Evolutionary conservation across 768 basidiomycete genomes (phyloP).

Genomic region (Mycena latifolia): DNA sequence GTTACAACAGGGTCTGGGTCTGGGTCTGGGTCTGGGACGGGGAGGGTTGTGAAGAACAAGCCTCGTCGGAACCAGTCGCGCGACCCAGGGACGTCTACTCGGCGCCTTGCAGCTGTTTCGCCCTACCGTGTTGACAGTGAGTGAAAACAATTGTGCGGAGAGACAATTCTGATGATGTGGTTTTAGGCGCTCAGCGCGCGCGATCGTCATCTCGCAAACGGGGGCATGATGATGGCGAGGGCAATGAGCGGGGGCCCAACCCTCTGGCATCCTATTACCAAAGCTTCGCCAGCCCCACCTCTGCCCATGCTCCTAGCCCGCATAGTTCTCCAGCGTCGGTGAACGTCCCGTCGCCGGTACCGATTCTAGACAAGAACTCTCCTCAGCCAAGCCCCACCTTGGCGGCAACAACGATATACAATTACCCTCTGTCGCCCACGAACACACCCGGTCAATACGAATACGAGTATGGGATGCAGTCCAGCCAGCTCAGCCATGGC

Average conservation of each 20-base stretch:
- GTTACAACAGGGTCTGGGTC: conserved; percentile 52
- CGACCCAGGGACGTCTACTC: conserved; percentile 61
- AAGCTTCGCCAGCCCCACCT: conserved; percentile 67
- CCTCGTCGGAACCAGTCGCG: conserved; percentile 69
- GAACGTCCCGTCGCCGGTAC: conserved; percentile 78
- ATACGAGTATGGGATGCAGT: conserved; percentile 62
- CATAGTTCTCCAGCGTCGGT: conserved; percentile 84
- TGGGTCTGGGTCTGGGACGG: conserved; percentile 46
- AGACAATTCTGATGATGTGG: conserved; percentile 13
- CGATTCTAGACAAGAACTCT: conserved; percentile 57
- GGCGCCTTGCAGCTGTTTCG: conserved; percentile 69
- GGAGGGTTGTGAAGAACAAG: conserved; percentile 63
- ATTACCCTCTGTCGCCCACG: conserved; percentile 57
- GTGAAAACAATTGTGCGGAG: conserved; percentile 38
- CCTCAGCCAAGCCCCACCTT: conserved; percentile 71
- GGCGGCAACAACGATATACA: conserved; percentile 58
- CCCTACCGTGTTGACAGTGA: conserved; percentile 77
- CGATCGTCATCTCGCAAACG: conserved; percentile 83
- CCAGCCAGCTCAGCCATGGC: conserved; percentile 52
- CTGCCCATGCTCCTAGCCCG: conserved; percentile 63
- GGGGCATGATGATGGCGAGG: conserved; percentile 74
- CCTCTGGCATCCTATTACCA: conserved; percentile 60
- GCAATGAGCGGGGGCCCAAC: conserved; percentile 53
- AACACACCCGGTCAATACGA: conserved; percentile 70
- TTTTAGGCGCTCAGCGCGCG: conserved; percentile 70